Percentiles rank a stretch among this genome's conserved stretches.
Evolutionary conservation across 1,139 yeast species (phyloP).

Genomic region (Taphrina wiesneri): DNA sequence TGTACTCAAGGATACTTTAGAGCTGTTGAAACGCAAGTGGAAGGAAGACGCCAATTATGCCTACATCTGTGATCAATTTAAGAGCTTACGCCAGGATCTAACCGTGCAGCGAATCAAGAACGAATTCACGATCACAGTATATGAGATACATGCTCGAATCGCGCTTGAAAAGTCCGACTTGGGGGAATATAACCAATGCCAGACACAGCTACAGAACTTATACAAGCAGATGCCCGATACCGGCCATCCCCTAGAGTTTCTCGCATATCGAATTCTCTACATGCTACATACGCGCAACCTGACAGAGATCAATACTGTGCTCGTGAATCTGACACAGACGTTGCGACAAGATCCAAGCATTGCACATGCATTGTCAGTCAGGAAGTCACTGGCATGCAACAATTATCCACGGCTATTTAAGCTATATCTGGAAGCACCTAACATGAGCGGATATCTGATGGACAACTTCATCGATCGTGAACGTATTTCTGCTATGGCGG

Average conservation of each 20-base stretch:
- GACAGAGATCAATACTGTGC: conserved; percentile 44
- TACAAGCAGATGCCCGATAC: conserved; percentile 36
- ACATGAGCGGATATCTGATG: conserved; percentile 51
- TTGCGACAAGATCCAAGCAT: conserved; percentile 46
- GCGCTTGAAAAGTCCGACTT: conserved; percentile 74
- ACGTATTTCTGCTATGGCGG: conserved; percentile 60
- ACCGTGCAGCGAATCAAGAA: conserved; percentile 87
- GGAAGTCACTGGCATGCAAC: conserved; percentile 50
- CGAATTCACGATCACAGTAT: conserved; percentile 73
- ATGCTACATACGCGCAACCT: conserved; percentile 72
- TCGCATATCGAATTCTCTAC: conserved; percentile 74
- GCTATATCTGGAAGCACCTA: conserved; percentile 50
- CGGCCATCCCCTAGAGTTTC: conserved; percentile 59
- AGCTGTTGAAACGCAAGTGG: conserved; percentile 59
- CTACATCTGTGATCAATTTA: conserved; percentile 84
- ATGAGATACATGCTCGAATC: conserved; percentile 83
- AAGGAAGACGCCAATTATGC: conserved; percentile 59
- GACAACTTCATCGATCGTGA: conserved; percentile 57
- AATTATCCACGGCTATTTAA: conserved; percentile 60
- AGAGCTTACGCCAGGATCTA: conserved; percentile 87
- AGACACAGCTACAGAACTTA: conserved; percentile 65
- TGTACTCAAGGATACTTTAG: conserved; percentile 61
- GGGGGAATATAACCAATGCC: conserved; percentile 96
- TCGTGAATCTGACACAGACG: conserved; percentile 43
- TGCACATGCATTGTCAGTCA: conserved; percentile 52